These are phyloP conservation scores for Lachancea thermotolerans DNA, from an alignment of 805 yeast species.

Conservation along the genomic window DNA sequence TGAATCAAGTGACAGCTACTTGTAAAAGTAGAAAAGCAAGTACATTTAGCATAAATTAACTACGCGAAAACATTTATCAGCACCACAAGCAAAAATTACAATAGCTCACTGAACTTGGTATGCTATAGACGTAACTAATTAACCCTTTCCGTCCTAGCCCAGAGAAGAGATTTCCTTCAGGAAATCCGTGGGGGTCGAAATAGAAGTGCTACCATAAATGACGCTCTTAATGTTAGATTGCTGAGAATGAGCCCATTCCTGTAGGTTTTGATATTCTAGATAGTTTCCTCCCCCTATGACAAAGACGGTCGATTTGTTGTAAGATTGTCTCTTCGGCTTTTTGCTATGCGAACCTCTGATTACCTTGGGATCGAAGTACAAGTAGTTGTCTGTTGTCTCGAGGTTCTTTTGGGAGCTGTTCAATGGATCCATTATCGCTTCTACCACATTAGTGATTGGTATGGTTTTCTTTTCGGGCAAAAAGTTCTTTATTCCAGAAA, in stretches of 20 bases:
- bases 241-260: conserved; percentile 65
- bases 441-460: conserved; percentile 86
- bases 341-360: conserved; percentile 85
- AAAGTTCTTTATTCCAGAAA: conserved; percentile 79
- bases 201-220: conserved; percentile 80
- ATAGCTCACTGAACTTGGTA: neutral
- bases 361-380: conserved; percentile 80
- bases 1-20: conserved; percentile 30
- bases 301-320: conserved; percentile 78
- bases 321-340: conserved; percentile 78
- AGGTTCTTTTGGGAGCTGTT: conserved; percentile 56
- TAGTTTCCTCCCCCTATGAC: conserved; percentile 97
- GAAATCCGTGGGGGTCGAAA: conserved; percentile 63
- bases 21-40: conserved; percentile 17
- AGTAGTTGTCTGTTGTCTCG: conserved; percentile 77
- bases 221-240: conserved; percentile 46
- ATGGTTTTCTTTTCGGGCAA: conserved; percentile 83
- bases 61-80: neutral
- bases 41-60: neutral
- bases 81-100: neutral
- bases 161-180: conserved; percentile 56
- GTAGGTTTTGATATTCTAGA: conserved; percentile 86
- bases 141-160: conserved; percentile 17
- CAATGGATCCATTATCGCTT: conserved; percentile 81
- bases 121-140: neutral